These are phyloP conservation scores for Aspergillus asperescens DNA, from an alignment of 495 filamentous ascomycete genomes.

Conservation along the genomic window DNA sequence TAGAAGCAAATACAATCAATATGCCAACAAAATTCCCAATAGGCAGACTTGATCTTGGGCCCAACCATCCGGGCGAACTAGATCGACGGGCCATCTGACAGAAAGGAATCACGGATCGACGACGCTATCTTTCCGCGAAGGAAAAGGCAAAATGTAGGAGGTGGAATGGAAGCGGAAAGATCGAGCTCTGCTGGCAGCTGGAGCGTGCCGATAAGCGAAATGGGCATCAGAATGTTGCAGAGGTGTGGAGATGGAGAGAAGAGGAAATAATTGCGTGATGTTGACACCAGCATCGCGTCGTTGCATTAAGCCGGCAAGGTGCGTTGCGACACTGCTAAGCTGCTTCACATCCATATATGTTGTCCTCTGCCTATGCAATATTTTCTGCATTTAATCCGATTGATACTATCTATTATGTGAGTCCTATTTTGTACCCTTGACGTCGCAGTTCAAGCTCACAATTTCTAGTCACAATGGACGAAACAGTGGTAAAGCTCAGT, in stretches of 20 bases:
- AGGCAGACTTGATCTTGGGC: background rate
- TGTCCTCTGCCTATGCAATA: background rate
- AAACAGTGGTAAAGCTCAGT: constrained; percentile 10
- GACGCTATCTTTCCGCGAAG: constrained; percentile 4
- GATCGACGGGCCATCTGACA: background rate
- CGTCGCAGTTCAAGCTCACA: background rate
- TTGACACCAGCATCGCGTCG: background rate
- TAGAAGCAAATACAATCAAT: background rate
- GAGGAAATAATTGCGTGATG: background rate
- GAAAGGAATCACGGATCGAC: constrained; percentile 8
- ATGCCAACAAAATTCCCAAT: background rate
- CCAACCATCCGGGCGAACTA: background rate
- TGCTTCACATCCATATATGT: background rate
- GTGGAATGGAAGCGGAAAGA: no score
- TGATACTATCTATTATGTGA: no score
- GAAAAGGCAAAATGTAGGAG: constrained; percentile 5
- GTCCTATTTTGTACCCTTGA: no score
- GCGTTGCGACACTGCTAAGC: background rate
- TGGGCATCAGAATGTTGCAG: no score
- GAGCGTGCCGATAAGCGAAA: no score
- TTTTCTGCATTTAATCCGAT: background rate
- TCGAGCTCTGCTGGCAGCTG: background rate
- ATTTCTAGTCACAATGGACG: constrained; percentile 2
- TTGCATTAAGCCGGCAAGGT: background rate
- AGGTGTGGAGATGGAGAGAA: background rate